Conservation (phyloP, 257 asterid species). For the Ocimum tenuiflorum region DNA sequence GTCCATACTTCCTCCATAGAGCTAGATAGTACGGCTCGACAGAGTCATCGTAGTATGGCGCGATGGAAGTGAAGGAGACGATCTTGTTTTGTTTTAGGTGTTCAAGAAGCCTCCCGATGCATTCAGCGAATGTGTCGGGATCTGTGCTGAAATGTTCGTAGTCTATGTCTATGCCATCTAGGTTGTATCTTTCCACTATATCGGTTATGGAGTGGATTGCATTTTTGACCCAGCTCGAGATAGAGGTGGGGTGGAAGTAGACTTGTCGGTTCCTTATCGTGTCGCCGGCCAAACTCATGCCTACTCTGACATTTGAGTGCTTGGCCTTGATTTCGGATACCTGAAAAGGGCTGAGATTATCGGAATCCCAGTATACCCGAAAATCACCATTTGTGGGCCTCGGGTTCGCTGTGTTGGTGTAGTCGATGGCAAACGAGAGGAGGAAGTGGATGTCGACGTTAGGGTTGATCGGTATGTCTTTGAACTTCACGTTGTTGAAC, state of each 20-base stretch:
- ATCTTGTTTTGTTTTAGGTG: slow-evolving; percentile 46
- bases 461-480: slow-evolving; percentile 46
- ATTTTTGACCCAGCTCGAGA: slow-evolving; percentile 50
- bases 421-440: slow-evolving; percentile 69
- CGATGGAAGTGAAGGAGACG: slow-evolving; percentile 52
- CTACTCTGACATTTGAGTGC: slow-evolving; percentile 51
- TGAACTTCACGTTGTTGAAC: slow-evolving; percentile 32
- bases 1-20: slow-evolving; percentile 49
- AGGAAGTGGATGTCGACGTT: slow-evolving; percentile 48
- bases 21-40: slow-evolving; percentile 56
- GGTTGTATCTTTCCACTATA: slow-evolving; percentile 37
- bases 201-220: slow-evolving; percentile 46
- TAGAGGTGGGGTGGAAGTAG: slow-evolving; percentile 41
- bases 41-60: slow-evolving; percentile 43
- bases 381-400: slow-evolving; percentile 51
- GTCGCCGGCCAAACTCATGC: slow-evolving; percentile 72
- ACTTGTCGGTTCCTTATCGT: slow-evolving; percentile 19
- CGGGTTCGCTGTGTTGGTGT: slow-evolving; percentile 34
- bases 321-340: slow-evolving; percentile 47
- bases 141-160: slow-evolving; percentile 59
- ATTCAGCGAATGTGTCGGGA: slow-evolving; percentile 63
- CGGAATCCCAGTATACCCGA: slow-evolving; percentile 46
- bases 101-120: slow-evolving; percentile 46
- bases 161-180: slow-evolving; percentile 74
- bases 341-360: slow-evolving; percentile 48